Evolutionary conservation across 2,329 filamentous ascomycete species (phyloP).

Genomic region (Sporothrix euskadiensis): DNA sequence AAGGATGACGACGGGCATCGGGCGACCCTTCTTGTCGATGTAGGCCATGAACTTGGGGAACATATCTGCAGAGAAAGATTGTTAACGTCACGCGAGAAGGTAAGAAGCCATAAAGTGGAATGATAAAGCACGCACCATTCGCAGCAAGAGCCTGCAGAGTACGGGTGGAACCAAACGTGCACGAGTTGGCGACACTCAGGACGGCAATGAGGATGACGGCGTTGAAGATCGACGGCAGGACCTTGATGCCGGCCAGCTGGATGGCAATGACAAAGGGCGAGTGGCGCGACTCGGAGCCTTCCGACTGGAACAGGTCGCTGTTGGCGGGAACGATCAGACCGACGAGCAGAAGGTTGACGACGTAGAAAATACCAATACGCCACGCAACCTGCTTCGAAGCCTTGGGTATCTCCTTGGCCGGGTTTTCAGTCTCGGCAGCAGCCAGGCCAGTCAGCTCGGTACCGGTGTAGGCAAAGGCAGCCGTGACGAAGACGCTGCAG

Average conservation of each 20-base stretch:
- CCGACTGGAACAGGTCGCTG: conserved; percentile 42
- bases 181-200: conserved; percentile 54
- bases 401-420: conserved; percentile 49
- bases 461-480: conserved; percentile 53
- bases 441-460: conserved; percentile 56
- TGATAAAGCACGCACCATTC: conserved; percentile 37
- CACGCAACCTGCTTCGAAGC: conserved; percentile 58
- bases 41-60: conserved; percentile 60
- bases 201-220: conserved; percentile 54
- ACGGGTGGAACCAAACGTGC: conserved; percentile 52
- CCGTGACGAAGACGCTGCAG: conserved; percentile 53
- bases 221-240: conserved; percentile 55
- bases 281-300: conserved; percentile 40
- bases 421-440: conserved; percentile 53
- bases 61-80: conserved; percentile 38
- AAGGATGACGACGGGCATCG: conserved; percentile 53
- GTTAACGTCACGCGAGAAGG: background rate
- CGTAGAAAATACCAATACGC: conserved; percentile 55
- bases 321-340: conserved; percentile 50
- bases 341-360: conserved; percentile 53
- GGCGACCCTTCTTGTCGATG: conserved; percentile 62
- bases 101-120: background rate
- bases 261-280: conserved; percentile 56
- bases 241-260: conserved; percentile 51
- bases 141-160: conserved; percentile 53